Base-by-base conservation (phyloP, 495 filamentous ascomycete genomes). In the Tetracladium marchalianum region DNA sequence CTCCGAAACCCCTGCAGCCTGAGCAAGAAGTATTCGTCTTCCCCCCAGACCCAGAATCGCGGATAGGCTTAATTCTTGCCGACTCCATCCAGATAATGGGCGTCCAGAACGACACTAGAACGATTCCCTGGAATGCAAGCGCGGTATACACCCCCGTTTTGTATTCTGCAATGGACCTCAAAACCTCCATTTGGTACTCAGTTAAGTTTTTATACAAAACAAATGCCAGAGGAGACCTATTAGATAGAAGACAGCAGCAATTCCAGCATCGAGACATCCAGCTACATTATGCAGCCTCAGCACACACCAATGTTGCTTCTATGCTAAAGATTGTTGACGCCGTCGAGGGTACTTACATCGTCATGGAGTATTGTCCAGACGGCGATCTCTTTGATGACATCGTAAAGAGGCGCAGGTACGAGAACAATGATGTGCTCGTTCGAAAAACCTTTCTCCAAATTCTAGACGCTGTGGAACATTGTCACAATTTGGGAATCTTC, bases 311-410 rank as follows among this genome's bases (percentile, higher is more conserved):
- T 63, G 85, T 99, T 50, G 90, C 97, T 51, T 93, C 89, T 52
- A 75, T 99, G 66, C 73, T 87, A 41, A 88, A 89, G 73, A 95
- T 99, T 57, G 80, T 96, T 73, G 90, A 96, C 65, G 81, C 81
- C 57, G 69, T 76, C 44, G 90, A 97, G 65, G 95, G 89, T 72
- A 94, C 87, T 52, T 97, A 86, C 69, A 93, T 99, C 55, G 82
- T 99, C 43, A 77, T 99, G 63, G 92, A 99, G 65, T 97, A 85
- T 65, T 97, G 92, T 66, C 87, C 90, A 9, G 92, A 99, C 64
- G 92, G 92, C 52, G 92, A 99, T 66, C 69, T 99, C 43, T 99
- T 99, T 66, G 82, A 82, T 57, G 95, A 86, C 62, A 99, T 99
- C 65, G 97, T 93, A 44, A 92, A 99, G 62, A 78, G 84, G 57